Base-by-base conservation (phyloP, 192 early-diverging fungal genomes). In the Gryganskiella cystojenkinii region DNA sequence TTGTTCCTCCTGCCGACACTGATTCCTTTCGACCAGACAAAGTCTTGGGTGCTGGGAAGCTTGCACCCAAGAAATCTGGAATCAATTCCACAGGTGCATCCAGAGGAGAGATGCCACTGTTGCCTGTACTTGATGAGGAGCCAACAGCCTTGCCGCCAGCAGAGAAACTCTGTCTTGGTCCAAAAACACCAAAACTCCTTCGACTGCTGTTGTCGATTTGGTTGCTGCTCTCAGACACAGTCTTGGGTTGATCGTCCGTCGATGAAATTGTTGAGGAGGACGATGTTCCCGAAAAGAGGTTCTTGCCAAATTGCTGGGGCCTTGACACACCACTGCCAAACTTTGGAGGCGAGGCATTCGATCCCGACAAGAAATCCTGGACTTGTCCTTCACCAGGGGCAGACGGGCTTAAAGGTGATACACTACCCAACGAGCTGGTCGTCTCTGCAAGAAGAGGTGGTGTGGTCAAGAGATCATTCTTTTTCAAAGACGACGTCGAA, bases 41-140 rank as follows among this genome's bases (percentile, higher is more conserved):
- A 1, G 35, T n/a, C 19, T 5, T 49, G 19, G 66, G 40, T 31
- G 15, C 19, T 28, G 31, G 45, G 51, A 71, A 64, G 4, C 45
- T 53, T 15, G 55, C 47, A 3, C 70, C 61, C 22, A 71, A 37
- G 22, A 71, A 71, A 37, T 71, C 70, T 15, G 55, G 70, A 17
- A 64, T 35, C 19, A 51, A 22, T 11, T 71, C 70, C 5, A 47
- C 44, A 30, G 52, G 57, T 9, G 50, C 59, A 6, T 54, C 43
- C 57, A 69, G 24, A 1, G 57, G 49, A 22, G 47, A 59, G 0
- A 40, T 2, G 19, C 20, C 20, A 7, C 55, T 56, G 56, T 44
- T 52, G 43, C 34, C 56, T 43, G 8, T 34, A 19, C 28, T 33
- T n/a, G n/a, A n/a, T n/a, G n/a, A n/a, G n/a, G n/a, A n/a, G n/a